Evolutionary conservation across 108 stramenopile genomes (phyloP).

Genomic region (Seminavis robusta): DNA sequence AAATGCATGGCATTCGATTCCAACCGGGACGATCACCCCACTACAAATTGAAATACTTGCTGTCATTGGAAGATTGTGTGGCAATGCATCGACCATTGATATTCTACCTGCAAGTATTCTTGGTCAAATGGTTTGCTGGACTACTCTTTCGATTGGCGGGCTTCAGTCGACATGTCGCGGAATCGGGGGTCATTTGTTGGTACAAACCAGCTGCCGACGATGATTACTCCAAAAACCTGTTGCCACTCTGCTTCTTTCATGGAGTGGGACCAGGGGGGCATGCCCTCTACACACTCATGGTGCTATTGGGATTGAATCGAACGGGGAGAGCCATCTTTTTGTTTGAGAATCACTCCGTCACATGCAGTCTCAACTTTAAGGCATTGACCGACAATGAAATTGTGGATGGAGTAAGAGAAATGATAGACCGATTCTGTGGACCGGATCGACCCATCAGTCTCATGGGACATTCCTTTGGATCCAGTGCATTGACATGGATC

Average conservation of each 20-base stretch:
- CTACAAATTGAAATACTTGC: too few relatives aligned
- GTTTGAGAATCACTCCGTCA: slow-evolving; percentile 67
- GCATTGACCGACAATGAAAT: slow-evolving; percentile 54
- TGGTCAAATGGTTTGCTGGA: slow-evolving; percentile 32
- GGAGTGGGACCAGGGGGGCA: slow-evolving; percentile 83
- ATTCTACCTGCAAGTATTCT: slow-evolving; percentile 48
- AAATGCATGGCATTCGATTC: neutral
- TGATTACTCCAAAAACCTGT: slow-evolving; percentile 4
- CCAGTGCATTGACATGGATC: slow-evolving; percentile 75
- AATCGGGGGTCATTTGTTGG: slow-evolving; percentile 59
- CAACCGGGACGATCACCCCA: neutral
- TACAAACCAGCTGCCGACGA: slow-evolving; percentile 32
- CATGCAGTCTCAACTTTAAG: slow-evolving; percentile 38
- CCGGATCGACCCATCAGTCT: slow-evolving; percentile 24
- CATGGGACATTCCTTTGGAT: slow-evolving; percentile 86
- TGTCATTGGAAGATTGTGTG: slow-evolving; percentile 64
- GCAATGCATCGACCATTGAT: slow-evolving; percentile 67
- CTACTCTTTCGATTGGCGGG: slow-evolving; percentile 37
- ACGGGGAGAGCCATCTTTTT: slow-evolving; percentile 47
- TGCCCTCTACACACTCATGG: slow-evolving; percentile 64
- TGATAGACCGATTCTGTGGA: slow-evolving; percentile 23
- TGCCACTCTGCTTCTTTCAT: slow-evolving; percentile 82
- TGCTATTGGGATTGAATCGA: slow-evolving; percentile 30
- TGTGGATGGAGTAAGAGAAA: slow-evolving; percentile 62
- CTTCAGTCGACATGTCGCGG: slow-evolving; percentile 40